Evolutionary conservation across 2,329 filamentous ascomycete genomes (phyloP).

Genomic region (Penicillium hesseltinei): DNA sequence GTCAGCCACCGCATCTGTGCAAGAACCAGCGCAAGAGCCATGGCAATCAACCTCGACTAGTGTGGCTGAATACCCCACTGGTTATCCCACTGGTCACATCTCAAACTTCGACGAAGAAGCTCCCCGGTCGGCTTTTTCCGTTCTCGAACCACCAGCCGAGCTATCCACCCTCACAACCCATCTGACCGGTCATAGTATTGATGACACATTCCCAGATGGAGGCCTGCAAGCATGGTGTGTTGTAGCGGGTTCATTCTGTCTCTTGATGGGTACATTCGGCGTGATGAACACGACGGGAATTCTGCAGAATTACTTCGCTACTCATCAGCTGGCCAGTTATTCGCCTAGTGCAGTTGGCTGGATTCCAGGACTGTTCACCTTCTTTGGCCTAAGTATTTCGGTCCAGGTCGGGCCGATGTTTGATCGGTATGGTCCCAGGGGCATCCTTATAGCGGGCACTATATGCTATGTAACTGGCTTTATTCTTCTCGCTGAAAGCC

Average conservation of each 20-base stretch:
- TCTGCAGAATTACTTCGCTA: conserved; percentile 48
- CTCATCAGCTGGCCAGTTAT: conserved; percentile 47
- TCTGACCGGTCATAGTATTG: conserved; percentile 17
- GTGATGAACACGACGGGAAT: conserved; percentile 53
- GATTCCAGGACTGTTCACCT: conserved; percentile 51
- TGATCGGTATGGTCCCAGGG: conserved; percentile 48
- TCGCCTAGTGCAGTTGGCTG: conserved; percentile 49
- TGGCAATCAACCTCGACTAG: conserved; percentile 2
- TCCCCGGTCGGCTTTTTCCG: conserved; percentile 19
- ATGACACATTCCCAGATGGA: conserved; percentile 34
- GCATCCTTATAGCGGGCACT: conserved; percentile 43
- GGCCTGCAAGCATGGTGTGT: conserved; percentile 39
- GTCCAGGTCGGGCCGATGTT: conserved; percentile 53
- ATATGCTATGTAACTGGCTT: conserved; percentile 42
- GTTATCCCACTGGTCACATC: background rate
- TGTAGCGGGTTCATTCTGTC: conserved; percentile 38
- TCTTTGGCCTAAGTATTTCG: conserved; percentile 45
- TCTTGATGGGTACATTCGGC: conserved; percentile 44
- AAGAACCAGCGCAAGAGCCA: background rate
- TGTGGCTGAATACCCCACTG: background rate
- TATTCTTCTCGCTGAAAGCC: conserved; percentile 49
- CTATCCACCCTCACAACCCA: conserved; percentile 21
- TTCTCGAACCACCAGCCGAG: conserved; percentile 20
- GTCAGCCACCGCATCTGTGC: background rate
- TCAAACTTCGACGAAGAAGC: conserved; percentile 12